phyloP scores from a whole-genome alignment of 2,329 filamentous ascomycete genomes.

The Chalara sp. region DNA sequence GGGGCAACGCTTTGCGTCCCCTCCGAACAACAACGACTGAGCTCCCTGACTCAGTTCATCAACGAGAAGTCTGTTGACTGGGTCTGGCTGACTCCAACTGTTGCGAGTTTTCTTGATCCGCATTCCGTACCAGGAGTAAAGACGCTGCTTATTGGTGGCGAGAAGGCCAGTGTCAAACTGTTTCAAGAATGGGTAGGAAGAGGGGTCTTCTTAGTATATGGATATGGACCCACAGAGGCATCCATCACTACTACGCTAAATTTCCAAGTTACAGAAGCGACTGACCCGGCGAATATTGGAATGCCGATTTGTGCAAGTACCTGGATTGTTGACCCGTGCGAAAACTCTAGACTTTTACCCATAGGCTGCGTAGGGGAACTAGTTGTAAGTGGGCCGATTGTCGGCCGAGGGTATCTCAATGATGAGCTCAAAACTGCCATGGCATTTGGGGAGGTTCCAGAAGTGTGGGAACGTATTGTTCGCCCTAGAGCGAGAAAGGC shows the following conservation, averaged over 20 bases:
- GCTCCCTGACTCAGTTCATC: conserved; percentile 10
- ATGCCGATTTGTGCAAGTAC: neutral
- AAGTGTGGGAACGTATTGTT: no score
- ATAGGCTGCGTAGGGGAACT: no score
- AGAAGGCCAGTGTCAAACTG: neutral
- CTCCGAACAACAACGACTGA: conserved; percentile 9
- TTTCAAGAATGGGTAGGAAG: neutral
- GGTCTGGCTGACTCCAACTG: conserved; percentile 12
- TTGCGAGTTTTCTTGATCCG: neutral
- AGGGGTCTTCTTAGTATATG: neutral
- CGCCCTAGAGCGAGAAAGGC: no score
- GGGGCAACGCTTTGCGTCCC: conserved; percentile 18
- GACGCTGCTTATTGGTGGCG: conserved; percentile 1
- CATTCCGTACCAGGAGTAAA: neutral
- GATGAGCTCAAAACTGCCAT: conserved; percentile 52
- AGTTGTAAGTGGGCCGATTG: conserved; percentile 33
- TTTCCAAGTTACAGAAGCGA: neutral
- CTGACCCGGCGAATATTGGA: neutral
- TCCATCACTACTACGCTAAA: neutral
- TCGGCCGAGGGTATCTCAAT: conserved; percentile 53
- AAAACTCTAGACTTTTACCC: neutral
- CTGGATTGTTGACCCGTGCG: conserved; percentile 1
- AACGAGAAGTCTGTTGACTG: conserved; percentile 7
- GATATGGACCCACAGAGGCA: neutral
- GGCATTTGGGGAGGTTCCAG: conserved; percentile 18